Conservation (phyloP, 1,139 yeast genomes). For the Groenewaldozyma auringiensis region DNA sequence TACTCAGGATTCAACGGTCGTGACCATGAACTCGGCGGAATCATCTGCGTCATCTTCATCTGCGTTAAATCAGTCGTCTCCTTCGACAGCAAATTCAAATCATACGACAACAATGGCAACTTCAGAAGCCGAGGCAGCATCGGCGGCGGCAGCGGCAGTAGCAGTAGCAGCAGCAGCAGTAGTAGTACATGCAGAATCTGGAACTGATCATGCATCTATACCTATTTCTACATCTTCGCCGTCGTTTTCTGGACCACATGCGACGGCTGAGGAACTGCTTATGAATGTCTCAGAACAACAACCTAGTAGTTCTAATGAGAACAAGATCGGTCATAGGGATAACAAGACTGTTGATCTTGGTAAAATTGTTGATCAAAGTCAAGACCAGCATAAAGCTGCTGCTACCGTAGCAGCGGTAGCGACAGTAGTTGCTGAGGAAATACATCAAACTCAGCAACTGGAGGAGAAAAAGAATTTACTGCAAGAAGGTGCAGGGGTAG, state of each 20-base stretch:
- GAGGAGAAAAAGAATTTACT: too few relatives aligned
- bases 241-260: too few relatives aligned
- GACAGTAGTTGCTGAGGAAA: neutral
- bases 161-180: conserved; percentile 19
- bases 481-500: too few relatives aligned
- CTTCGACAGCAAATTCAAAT: too few relatives aligned
- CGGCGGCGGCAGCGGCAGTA: conserved; percentile 15
- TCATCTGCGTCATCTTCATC: neutral
- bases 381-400: neutral
- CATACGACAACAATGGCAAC: conserved; percentile 7
- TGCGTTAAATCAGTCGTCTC: too few relatives aligned
- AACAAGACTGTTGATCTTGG: too few relatives aligned
- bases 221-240: conserved; percentile 6
- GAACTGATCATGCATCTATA: conserved; percentile 13
- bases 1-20: neutral
- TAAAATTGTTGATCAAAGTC: neutral
- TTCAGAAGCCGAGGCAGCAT: conserved; percentile 7
- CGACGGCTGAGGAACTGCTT: conserved; percentile 10
- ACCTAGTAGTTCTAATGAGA: too few relatives aligned
- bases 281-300: conserved; percentile 8
- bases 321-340: too few relatives aligned
- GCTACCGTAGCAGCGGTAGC: too few relatives aligned
- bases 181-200: conserved; percentile 14
- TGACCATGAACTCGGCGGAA: neutral
- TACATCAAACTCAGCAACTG: neutral